A percentile compares a stretch with the other conserved stretches of the same genome.
These are phyloP conservation scores for Gamarada debralockiae DNA, from an alignment of 495 filamentous ascomycete genomes.

Conservation along the genomic window DNA sequence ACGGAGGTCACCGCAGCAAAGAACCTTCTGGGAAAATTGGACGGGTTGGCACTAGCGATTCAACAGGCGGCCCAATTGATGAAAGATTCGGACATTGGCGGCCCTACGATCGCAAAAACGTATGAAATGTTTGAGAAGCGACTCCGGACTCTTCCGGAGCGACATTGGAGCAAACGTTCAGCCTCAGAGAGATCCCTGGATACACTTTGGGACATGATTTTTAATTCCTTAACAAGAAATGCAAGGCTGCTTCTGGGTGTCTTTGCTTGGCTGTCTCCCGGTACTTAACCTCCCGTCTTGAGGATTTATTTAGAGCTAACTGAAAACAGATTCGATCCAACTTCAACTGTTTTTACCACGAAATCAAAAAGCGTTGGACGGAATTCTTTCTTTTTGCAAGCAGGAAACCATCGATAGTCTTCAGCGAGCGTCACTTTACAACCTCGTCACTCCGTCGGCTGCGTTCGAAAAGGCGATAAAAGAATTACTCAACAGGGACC, in stretches of 20 bases:
- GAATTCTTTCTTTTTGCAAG: slow-evolving; percentile 11
- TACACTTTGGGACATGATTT: slow-evolving; percentile 14
- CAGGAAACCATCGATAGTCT: slow-evolving; percentile 10
- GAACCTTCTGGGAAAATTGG: slow-evolving; percentile 3
- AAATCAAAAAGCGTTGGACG: slow-evolving; percentile 13
- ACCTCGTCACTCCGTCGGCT: slow-evolving; percentile 10
- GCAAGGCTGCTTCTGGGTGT: slow-evolving; percentile 8
- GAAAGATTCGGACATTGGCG: slow-evolving; percentile 4
- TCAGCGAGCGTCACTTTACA: slow-evolving; percentile 2
- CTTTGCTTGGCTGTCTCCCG: slow-evolving; percentile 10
- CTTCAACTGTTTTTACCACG: slow-evolving; percentile 13
- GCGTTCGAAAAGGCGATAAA: slow-evolving; percentile 7
- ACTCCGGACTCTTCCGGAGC: slow-evolving; percentile 1
- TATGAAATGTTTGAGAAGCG: slow-evolving; percentile 9
- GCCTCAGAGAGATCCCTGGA: slow-evolving; percentile 4
- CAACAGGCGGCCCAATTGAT: slow-evolving; percentile 16
- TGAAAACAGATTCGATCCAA: slow-evolving; percentile 9
- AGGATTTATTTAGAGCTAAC: no score
- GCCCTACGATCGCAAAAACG: slow-evolving; percentile 1
- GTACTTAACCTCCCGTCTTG: no score
- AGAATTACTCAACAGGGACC: slow-evolving; percentile 12
- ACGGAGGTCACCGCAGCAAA: slow-evolving; percentile 13
- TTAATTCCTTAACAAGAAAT: slow-evolving; percentile 6
- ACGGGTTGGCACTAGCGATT: slow-evolving; percentile 14
- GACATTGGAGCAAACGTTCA: not conserved